These are phyloP conservation scores for Xylaria palmicola DNA, from an alignment of 495 filamentous ascomycete species.

Conservation along the genomic window DNA sequence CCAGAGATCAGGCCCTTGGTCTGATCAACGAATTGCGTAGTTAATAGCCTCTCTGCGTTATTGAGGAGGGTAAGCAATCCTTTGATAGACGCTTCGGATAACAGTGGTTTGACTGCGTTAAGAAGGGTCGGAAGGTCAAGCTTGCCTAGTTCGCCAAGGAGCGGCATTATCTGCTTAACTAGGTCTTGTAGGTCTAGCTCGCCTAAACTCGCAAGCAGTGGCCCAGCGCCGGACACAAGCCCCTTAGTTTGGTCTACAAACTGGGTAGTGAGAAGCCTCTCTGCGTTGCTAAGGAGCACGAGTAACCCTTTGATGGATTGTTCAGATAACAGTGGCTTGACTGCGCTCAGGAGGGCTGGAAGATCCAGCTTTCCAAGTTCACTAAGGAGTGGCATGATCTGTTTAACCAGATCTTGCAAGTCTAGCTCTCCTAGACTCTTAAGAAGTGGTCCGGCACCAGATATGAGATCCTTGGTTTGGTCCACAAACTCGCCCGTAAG, in stretches of 20 bases:
- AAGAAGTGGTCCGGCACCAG: conserved; percentile 33
- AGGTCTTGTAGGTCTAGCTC: conserved; percentile 39
- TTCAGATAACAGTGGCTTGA: conserved; percentile 35
- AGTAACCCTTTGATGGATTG: conserved; percentile 41
- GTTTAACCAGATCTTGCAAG: conserved; percentile 29
- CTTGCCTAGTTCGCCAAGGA: conserved; percentile 29
- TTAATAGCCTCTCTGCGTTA: conserved; percentile 36
- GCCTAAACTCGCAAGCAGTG: conserved; percentile 44
- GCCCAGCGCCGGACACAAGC: conserved; percentile 41
- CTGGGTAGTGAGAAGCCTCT: conserved; percentile 33
- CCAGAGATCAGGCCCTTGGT: conserved; percentile 30
- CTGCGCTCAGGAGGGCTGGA: conserved; percentile 29
- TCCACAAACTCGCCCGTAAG: conserved; percentile 44
- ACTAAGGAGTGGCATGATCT: conserved; percentile 35
- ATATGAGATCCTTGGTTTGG: conserved; percentile 32
- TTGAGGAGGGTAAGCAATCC: conserved; percentile 33
- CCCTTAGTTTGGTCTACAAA: conserved; percentile 40
- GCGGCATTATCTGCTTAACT: conserved; percentile 24
- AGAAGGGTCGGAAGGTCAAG: conserved; percentile 35
- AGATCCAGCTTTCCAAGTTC: conserved; percentile 29
- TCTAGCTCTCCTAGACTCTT: conserved; percentile 38
- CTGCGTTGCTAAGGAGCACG: conserved; percentile 34
- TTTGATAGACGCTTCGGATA: conserved; percentile 25
- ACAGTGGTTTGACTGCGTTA: conserved; percentile 28
- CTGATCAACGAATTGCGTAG: conserved; percentile 35